Evolutionary conservation across 768 basidiomycete genomes (phyloP).

Genomic region (Coprinellus aureogranulatus): DNA sequence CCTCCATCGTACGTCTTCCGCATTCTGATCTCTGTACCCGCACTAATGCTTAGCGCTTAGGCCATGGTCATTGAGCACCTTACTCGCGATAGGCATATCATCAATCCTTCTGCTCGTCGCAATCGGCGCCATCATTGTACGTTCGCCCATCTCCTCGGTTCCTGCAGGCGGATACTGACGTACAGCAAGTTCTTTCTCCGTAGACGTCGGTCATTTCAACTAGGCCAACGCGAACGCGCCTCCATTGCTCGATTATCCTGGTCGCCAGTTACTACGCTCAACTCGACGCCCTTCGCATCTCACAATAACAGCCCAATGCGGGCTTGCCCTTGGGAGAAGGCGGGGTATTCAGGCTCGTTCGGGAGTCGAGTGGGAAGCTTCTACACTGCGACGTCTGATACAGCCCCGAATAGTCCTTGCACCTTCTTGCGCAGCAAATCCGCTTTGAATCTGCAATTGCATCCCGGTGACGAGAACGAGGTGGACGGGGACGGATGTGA

Average conservation of each 20-base stretch:
- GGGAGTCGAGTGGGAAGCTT: background rate
- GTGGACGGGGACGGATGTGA: background rate
- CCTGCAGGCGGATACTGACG: no score
- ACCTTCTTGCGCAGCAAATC: background rate
- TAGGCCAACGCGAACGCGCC: background rate
- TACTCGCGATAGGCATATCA: background rate
- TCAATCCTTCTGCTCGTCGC: background rate
- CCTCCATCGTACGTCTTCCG: background rate
- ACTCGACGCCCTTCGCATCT: background rate
- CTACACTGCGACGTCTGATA: background rate
- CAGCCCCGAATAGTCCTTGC: background rate
- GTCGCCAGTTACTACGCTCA: constrained; percentile 1
- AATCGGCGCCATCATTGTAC: background rate
- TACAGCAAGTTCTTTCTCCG: background rate
- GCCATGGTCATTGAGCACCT: background rate
- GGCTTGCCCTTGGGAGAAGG: background rate
- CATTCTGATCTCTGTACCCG: background rate
- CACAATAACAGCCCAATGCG: background rate
- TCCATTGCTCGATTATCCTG: background rate
- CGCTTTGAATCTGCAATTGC: background rate
- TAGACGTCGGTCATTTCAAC: background rate
- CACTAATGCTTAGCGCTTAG: background rate
- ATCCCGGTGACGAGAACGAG: background rate
- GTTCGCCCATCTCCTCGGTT: background rate
- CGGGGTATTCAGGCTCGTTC: no score